A percentile compares a stretch with the other conserved stretches of the same genome.
phyloP scores from a whole-genome alignment of 148 eudicot species.

The Rhododendron simsii region DNA sequence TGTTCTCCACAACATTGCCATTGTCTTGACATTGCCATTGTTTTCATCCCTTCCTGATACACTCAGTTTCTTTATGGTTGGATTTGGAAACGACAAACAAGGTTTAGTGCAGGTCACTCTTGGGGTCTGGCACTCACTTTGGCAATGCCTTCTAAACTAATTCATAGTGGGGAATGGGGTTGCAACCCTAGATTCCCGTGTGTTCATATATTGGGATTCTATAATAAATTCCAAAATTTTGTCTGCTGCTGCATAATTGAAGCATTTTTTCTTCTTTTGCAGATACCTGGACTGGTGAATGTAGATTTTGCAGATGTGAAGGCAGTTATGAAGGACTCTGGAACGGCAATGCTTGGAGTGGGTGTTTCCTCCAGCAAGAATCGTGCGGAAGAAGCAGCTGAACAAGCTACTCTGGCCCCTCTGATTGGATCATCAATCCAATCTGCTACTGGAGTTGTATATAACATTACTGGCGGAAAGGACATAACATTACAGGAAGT shows the following conservation, averaged over 20 bases:
- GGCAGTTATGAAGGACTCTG: constrained; percentile 97
- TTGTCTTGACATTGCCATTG: background rate
- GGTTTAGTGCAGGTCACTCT: background rate
- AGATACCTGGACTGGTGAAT: constrained; percentile 98
- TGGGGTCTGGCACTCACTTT: background rate
- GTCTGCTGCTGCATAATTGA: background rate
- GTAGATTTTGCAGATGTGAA: constrained; percentile 99
- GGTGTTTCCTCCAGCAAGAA: constrained; percentile 98
- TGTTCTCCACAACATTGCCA: background rate
- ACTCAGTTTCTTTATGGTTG: background rate
- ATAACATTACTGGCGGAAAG: constrained; percentile 96
- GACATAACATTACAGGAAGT: constrained; percentile 98
- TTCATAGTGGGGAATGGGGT: background rate
- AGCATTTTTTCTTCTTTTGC: constrained; percentile 17
- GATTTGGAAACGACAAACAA: background rate
- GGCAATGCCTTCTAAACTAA: background rate
- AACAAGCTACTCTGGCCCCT: constrained; percentile 97
- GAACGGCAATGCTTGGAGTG: constrained; percentile 99
- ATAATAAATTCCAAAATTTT: no score
- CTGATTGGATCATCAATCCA: constrained; percentile 96
- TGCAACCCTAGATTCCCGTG: background rate
- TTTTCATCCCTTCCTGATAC: background rate
- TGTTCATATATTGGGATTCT: background rate
- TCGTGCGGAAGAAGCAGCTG: constrained; percentile 99
- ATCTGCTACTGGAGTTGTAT: constrained; percentile 97